Evolutionary conservation across 2,329 filamentous ascomycete species (phyloP), one percentile per base, ranked within the genome.

Genomic region (Ceratocystis harringtonii): DNA sequence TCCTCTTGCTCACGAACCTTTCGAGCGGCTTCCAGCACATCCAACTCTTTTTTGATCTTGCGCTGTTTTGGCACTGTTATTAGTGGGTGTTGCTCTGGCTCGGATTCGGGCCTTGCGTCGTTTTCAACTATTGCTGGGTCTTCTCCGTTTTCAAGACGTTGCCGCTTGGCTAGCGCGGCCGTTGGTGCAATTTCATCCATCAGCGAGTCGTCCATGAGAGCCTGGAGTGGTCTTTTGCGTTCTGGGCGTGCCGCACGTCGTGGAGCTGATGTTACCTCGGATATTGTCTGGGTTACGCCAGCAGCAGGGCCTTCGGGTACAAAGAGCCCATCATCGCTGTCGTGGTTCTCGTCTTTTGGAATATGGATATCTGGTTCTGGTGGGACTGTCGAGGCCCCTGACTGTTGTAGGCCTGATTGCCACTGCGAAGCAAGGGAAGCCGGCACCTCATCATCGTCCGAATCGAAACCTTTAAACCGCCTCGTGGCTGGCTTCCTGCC

Each of bases 151-250:
- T 83, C 85, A 22, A 89, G 78, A 30, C 87, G 85, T 25, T 88
- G 85, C n/a, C 86, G 84, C 73, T 95, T 97, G 72, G 91, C 83
- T 4, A 85, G 85, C 32, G 87, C 84, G 2, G 89, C 85, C 0
- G 86, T 89, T 0, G 91, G 89, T 1, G 92, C 84, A 65, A 96
- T 81, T 25, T 81, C 79, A 15, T 90, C 85, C 73, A 92, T 83
- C 7, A 88, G 75, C 57, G 32, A 61, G 41, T 65, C 63, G 15
- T 67, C 87, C 82, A 64, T 83, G 76, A 62, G 73, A 72, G 12
- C 79, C 73, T 3, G 76, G 74, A 1, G 78, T 75, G 2, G 77
- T 76, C 1, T 71, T 72, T 28, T 82, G 75, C 70, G 84, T 84
- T 36, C 77, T 48, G 22, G 45, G 32, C 50, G 61, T 32, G 41